Base-by-base conservation (phyloP, 805 yeast species). In the Myxozyma vanderwaltii region DNA sequence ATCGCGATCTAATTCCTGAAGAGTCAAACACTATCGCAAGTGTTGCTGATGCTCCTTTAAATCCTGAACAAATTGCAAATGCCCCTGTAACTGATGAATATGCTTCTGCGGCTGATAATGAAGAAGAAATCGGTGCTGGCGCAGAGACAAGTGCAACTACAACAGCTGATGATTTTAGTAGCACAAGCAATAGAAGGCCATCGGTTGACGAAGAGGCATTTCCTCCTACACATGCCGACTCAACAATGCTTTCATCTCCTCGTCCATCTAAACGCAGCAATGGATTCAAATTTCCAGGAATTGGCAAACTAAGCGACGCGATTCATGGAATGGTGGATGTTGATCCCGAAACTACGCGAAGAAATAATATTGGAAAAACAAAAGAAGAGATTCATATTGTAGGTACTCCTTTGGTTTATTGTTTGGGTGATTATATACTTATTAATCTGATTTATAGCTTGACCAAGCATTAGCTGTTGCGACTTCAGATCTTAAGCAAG, bases 271-370 rank as follows among this genome's bases (percentile, higher is more conserved):
- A 19, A 62, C 69, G 57, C 69, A 73, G 29, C 68, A 69, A 72
- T 2, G 77, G 79, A 44, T 81, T 82, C 70, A 81, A 80, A 58
- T 76, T 85, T 49, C 86, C 87, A 0, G 82, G 81, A 3, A 74
- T 83, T 50, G 72, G 77, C 27, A 79, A 81, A 19, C 71, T 86
- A 17, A 81, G 84, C 40, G 75, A 71, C 41, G 79, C 81, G 12
- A 71, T 81, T 43, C 85, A 82, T 66, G 87, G 85, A 48, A 81
- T 85, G 47, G 82, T 85, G 66, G 88, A 86, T 59, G 82, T 80
- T 35, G 86, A 86, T 64, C 88, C 89, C 0, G 87, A 84, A 57
- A 75, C 81, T n/a, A 78, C 86, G 1, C 75, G 89, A 19, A 80
- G 84, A 54, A 83, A 79, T 51, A 76, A 73, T 63, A 74, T 78